A percentile compares a stretch with the other conserved stretches of the same genome.
Conservation (phyloP, 495 filamentous ascomycete genomes). For the Alectoria sarmentosa region DNA sequence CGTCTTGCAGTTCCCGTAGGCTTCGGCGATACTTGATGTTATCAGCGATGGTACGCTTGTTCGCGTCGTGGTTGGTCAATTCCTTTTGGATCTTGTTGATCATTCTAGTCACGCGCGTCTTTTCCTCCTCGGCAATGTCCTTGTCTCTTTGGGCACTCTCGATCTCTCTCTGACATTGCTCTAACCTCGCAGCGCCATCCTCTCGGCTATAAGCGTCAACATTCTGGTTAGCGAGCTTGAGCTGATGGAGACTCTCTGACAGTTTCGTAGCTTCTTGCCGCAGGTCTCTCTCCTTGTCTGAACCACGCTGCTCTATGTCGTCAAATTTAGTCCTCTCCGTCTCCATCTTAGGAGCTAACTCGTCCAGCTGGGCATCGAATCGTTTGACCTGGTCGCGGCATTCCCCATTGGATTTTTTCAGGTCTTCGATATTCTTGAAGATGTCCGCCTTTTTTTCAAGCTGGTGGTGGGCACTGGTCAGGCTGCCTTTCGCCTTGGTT, state of each 20-base stretch:
- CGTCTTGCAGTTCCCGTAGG: slow-evolving; percentile 54
- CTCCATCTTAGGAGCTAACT: slow-evolving; percentile 61
- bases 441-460: slow-evolving; percentile 71
- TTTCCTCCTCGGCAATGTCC: slow-evolving; percentile 56
- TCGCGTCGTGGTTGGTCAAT: slow-evolving; percentile 67
- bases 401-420: slow-evolving; percentile 56
- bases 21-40: slow-evolving; percentile 79
- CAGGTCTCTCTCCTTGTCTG: slow-evolving; percentile 64
- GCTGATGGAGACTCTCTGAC: slow-evolving; percentile 64
- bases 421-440: slow-evolving; percentile 60
- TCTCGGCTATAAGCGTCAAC: slow-evolving; percentile 75
- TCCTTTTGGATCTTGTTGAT: slow-evolving; percentile 75
- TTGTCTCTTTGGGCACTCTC: slow-evolving; percentile 59
- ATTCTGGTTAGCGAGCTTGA: slow-evolving; percentile 64
- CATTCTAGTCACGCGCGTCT: slow-evolving; percentile 53
- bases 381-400: slow-evolving; percentile 60
- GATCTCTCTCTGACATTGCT: slow-evolving; percentile 61
- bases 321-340: slow-evolving; percentile 68
- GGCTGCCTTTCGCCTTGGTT: slow-evolving; percentile 59
- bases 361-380: slow-evolving; percentile 62
- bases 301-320: slow-evolving; percentile 63
- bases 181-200: slow-evolving; percentile 66
- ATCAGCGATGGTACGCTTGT: slow-evolving; percentile 73
- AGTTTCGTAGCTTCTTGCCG: slow-evolving; percentile 65
- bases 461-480: slow-evolving; percentile 61